Evolutionary conservation across 768 basidiomycete species (phyloP).

Genomic region (Gautieria morchelliformis): DNA sequence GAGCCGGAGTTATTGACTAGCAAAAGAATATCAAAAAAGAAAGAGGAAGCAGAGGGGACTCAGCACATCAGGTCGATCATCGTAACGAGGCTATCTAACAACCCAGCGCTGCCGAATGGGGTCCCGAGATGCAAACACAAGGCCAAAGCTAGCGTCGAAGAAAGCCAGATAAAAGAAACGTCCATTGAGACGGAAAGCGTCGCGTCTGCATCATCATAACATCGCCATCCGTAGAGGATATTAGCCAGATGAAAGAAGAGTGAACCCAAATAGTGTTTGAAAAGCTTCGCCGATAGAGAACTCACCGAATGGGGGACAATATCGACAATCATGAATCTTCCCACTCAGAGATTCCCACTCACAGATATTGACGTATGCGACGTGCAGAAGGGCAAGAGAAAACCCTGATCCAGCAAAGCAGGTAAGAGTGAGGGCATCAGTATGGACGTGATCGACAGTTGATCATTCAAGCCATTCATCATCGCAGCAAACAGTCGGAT

Average conservation of each 20-base stretch:
- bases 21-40: background rate
- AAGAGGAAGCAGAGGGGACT: background rate
- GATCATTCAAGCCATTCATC: too few species aligned
- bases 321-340: slow-evolving; percentile 37
- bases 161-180: slow-evolving; percentile 47
- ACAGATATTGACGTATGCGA: slow-evolving; percentile 27
- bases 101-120: slow-evolving; percentile 54
- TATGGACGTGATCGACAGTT: too few species aligned
- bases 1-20: background rate
- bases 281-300: slow-evolving; percentile 31
- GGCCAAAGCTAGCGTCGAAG: slow-evolving; percentile 39
- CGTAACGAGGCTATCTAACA: slow-evolving; percentile 20
- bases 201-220: background rate
- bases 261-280: background rate
- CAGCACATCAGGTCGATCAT: background rate
- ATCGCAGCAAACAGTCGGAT: too few species aligned
- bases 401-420: slow-evolving; percentile 41
- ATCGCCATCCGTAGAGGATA: background rate
- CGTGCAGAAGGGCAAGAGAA: slow-evolving; percentile 33
- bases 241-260: background rate
- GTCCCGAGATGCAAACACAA: slow-evolving; percentile 42
- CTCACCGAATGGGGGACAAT: slow-evolving; percentile 32
- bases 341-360: slow-evolving; percentile 25
- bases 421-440: slow-evolving; percentile 30
- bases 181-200: slow-evolving; percentile 38